Conservation (phyloP, 495 filamentous ascomycete species). For the Aspergillus conjunctus region DNA sequence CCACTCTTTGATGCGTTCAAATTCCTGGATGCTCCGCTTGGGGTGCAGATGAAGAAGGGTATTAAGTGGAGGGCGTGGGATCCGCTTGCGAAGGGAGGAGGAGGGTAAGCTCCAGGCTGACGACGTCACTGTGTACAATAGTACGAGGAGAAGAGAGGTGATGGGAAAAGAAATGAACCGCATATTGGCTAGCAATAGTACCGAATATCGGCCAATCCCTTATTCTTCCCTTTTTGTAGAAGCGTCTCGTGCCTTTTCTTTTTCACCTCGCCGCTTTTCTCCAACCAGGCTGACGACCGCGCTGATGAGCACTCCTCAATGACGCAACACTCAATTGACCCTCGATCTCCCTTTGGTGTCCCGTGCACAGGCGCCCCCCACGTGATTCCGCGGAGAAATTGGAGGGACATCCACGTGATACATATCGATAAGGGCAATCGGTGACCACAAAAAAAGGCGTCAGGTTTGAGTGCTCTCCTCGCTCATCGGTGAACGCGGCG, state of each 20-base stretch:
- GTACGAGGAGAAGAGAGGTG: slow-evolving; percentile 15
- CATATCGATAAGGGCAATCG: slow-evolving; percentile 34
- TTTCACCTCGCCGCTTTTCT: not conserved
- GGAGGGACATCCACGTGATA: slow-evolving; percentile 6
- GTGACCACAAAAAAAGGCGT: slow-evolving; percentile 32
- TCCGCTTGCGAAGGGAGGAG: slow-evolving; percentile 25
- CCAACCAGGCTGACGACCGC: not conserved
- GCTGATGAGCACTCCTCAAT: not conserved
- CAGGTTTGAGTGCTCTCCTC: slow-evolving; percentile 25
- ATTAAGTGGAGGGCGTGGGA: slow-evolving; percentile 20
- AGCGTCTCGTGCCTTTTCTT: not conserved
- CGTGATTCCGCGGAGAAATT: slow-evolving; percentile 11
- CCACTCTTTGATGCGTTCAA: slow-evolving; percentile 23
- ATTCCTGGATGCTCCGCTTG: slow-evolving; percentile 15
- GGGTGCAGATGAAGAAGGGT: slow-evolving; percentile 20
- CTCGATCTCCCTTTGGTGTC: not conserved
- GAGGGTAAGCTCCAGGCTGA: slow-evolving; percentile 16
- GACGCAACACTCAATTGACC: slow-evolving; percentile 17
- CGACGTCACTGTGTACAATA: slow-evolving; percentile 21
- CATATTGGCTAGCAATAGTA: slow-evolving; percentile 12
- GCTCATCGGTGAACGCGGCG: slow-evolving; percentile 10
- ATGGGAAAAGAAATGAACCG: slow-evolving; percentile 5
- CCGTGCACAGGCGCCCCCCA: not conserved
- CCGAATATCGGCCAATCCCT: slow-evolving; percentile 1
- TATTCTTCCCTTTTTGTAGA: not conserved